Base-by-base conservation (phyloP, 192 early-diverging fungal genomes). In the Coemansia sp. region DNA sequence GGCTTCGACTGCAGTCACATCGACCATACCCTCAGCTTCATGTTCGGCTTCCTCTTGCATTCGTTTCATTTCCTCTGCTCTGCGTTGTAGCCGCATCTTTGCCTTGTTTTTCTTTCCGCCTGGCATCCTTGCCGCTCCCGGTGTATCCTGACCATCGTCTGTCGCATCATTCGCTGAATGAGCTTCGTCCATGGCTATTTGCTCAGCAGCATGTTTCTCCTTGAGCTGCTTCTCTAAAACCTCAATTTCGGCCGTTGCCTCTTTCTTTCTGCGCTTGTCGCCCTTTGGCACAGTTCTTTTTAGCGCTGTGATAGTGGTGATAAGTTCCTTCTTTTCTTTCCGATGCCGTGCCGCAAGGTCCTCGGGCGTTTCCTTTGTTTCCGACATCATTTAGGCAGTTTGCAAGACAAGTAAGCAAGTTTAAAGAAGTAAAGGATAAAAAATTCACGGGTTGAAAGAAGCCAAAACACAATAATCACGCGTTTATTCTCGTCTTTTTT, bases 201-300 rank as follows among this genome's bases (percentile, higher is more conserved):
- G 60, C 54, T 92, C 91, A 6, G 75, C 61, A 11, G 76, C 86
- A 15, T 95, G 93, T 43, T 85, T 78, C 49, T 83, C 71, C 19
- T 71, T 76, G 49, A 90, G 77, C 54, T 86, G 82, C 14, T 57
- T 62, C 70, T 95, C 93, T 61, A 96, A 65, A 5, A 67, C 70
- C 7, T 86, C 87, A 45, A 92, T 88, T 35, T 92, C 85, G 6
- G 78, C 78, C 1, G 76, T 55, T 8, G 94, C 88, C 66, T 96
- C 90, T 82, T 96, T 97, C 50, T 82, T 82, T 71, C 93, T 95
- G 76, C 89, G 86, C 83, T 97, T 97, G 82, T 93, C 87, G 46
- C 88, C 89, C 45, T 90, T 88, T 41, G 86, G 83, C 29, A 87
- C 89, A 0, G 89, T 73, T 75, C 91, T 93, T 62, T 92, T 93